Conservation (phyloP, 176 grass and related monocot genomes). For the Raddia guianensis region DNA sequence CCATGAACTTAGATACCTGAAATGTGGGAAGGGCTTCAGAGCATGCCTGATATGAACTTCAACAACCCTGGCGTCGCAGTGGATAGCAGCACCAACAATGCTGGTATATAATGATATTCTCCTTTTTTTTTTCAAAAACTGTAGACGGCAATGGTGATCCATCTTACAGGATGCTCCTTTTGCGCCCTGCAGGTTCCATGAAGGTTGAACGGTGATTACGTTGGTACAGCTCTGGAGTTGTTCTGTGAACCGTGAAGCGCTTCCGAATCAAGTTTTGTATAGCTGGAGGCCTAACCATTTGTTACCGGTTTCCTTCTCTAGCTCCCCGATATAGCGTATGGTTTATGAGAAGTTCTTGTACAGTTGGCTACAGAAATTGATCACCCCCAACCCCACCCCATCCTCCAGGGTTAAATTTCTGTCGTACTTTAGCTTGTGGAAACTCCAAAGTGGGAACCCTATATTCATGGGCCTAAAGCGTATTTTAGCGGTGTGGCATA, state of each 20-base stretch:
- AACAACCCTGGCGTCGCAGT: constrained; percentile 44
- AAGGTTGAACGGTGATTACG: constrained; percentile 57
- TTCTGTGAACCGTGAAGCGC: constrained; percentile 35
- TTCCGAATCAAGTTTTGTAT: constrained; percentile 63
- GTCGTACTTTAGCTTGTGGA: constrained; percentile 24
- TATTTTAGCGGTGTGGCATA: constrained; percentile 24
- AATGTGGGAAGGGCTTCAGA: constrained; percentile 75
- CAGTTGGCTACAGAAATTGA: constrained; percentile 44
- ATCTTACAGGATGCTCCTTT: constrained; percentile 31
- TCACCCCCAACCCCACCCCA: constrained; percentile 9
- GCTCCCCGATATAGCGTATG: constrained; percentile 28
- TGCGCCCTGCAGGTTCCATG: constrained; percentile 53
- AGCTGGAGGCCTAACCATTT: constrained; percentile 59
- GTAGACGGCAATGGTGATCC: background rate
- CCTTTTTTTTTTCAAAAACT: background rate
- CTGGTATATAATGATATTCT: constrained; percentile 36
- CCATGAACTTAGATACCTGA: constrained; percentile 61
- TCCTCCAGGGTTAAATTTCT: constrained; percentile 16
- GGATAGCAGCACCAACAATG: constrained; percentile 46
- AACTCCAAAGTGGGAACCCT: constrained; percentile 31
- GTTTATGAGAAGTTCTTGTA: constrained; percentile 48
- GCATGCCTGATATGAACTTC: constrained; percentile 62
- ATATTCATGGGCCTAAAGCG: constrained; percentile 34
- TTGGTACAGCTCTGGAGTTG: constrained; percentile 15
- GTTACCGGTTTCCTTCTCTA: constrained; percentile 38